These are phyloP conservation scores for Chlamydomonas sp. DNA, from an alignment of 139 green algal species.

Conservation along the genomic window DNA sequence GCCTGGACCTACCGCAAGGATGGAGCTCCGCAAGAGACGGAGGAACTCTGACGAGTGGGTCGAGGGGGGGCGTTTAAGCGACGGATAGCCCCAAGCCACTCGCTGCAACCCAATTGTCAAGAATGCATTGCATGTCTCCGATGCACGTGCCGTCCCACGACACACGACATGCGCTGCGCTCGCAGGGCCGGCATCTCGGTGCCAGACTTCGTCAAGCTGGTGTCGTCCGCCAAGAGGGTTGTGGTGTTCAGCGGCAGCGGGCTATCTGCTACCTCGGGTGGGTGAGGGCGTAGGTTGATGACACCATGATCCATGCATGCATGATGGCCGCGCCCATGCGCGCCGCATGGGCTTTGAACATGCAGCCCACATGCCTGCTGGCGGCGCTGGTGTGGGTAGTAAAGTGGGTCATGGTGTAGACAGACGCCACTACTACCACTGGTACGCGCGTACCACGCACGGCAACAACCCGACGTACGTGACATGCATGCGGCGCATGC, in stretches of 20 bases:
- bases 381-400: neutral
- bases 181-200: neutral
- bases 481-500: no score
- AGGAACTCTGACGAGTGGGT: neutral
- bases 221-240: slow-evolving; percentile 35
- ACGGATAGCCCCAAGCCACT: neutral
- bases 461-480: no score
- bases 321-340: neutral
- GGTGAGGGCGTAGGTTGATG: no score
- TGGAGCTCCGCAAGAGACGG: slow-evolving; percentile 17
- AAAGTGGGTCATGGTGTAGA: neutral
- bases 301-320: no score
- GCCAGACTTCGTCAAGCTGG: slow-evolving; percentile 24
- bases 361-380: neutral
- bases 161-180: no score
- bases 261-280: slow-evolving; percentile 70
- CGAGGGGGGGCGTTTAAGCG: neutral
- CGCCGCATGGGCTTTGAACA: neutral
- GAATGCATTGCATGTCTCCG: neutral
- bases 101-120: neutral
- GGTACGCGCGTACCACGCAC: neutral
- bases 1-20: neutral
- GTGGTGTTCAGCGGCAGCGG: slow-evolving; percentile 81
- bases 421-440: neutral
- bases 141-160: neutral